Percentiles rank a stretch among this genome's conserved stretches.
Evolutionary conservation across 352 stramenopile genomes (phyloP).

Genomic region (Globisporangium splendens): DNA sequence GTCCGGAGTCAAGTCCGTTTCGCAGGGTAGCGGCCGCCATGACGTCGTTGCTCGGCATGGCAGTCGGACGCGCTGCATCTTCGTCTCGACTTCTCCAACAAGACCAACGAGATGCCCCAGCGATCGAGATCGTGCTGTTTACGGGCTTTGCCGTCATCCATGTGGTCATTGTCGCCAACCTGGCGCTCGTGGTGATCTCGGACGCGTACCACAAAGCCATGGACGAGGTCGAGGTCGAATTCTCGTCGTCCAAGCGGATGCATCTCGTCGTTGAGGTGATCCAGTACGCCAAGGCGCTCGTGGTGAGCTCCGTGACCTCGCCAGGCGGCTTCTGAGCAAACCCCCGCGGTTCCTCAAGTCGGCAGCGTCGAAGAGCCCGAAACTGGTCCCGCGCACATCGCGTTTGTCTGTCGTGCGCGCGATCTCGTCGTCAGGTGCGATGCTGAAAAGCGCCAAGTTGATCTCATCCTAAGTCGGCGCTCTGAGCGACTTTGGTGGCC

Average conservation of each 20-base stretch:
- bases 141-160: conserved; percentile 41
- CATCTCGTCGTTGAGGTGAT: conserved; percentile 22
- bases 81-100: conserved; percentile 6
- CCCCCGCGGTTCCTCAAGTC: no score
- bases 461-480: conserved; percentile 17
- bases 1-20: conserved; percentile 25
- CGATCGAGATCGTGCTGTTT: conserved; percentile 29
- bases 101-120: conserved; percentile 12
- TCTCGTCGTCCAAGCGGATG: conserved; percentile 19
- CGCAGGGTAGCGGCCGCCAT: conserved; percentile 30
- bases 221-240: conserved; percentile 22
- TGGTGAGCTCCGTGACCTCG: neutral
- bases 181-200: conserved; percentile 45
- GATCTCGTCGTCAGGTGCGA: conserved; percentile 13
- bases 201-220: conserved; percentile 32
- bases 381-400: conserved; percentile 7
- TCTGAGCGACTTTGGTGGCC: conserved; percentile 18
- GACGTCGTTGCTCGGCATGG: conserved; percentile 31
- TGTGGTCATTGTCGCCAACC: conserved; percentile 38
- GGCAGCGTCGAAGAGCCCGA: neutral
- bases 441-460: conserved; percentile 18
- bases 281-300: conserved; percentile 14
- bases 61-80: conserved; percentile 21
- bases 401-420: conserved; percentile 19
- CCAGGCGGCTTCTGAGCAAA: neutral